These are phyloP conservation scores for Cutaneotrichosporon sp. DNA, from an alignment of 1,284 basidiomycete genomes.

Conservation along the genomic window DNA sequence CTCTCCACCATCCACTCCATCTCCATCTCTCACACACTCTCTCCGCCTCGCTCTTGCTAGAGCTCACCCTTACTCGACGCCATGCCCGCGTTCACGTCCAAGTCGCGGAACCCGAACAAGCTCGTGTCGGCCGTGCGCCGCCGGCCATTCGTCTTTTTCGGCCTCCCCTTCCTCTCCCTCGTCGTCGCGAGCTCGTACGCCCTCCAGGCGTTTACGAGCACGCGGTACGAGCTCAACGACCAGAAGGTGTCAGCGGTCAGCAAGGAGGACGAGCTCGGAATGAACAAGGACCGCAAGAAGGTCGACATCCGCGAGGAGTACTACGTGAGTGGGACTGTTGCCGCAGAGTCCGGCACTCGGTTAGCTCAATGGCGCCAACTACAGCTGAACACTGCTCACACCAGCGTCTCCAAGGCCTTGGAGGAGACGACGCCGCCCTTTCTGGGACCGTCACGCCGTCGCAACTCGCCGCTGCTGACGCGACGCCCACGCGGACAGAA, in stretches of 20 bases:
- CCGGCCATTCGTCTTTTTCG: constrained; percentile 64
- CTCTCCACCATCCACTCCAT: not conserved
- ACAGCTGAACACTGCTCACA: not conserved
- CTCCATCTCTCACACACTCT: not conserved
- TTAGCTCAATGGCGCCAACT: too few species aligned
- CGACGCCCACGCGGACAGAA: constrained; percentile 1
- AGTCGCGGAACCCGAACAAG: constrained; percentile 55
- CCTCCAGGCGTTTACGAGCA: constrained; percentile 81
- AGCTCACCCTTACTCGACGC: not conserved
- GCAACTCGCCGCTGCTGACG: not conserved
- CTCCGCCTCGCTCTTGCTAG: not conserved
- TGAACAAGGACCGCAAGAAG: constrained; percentile 76
- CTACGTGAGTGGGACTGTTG: constrained; percentile 74
- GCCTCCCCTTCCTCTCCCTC: constrained; percentile 80
- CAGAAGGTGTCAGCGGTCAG: constrained; percentile 74
- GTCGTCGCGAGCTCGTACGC: constrained; percentile 88
- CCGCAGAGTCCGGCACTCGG: too few species aligned
- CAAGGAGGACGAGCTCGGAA: constrained; percentile 79
- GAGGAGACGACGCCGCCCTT: constrained; percentile 15
- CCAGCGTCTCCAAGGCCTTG: constrained; percentile 35
- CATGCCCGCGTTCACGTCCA: constrained; percentile 60
- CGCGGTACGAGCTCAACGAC: constrained; percentile 84
- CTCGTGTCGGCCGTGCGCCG: constrained; percentile 42
- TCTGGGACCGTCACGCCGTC: constrained; percentile 8
- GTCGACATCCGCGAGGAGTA: constrained; percentile 95